Conservation (phyloP, 2,329 filamentous ascomycete genomes). For the Elsinoe batatas region DNA sequence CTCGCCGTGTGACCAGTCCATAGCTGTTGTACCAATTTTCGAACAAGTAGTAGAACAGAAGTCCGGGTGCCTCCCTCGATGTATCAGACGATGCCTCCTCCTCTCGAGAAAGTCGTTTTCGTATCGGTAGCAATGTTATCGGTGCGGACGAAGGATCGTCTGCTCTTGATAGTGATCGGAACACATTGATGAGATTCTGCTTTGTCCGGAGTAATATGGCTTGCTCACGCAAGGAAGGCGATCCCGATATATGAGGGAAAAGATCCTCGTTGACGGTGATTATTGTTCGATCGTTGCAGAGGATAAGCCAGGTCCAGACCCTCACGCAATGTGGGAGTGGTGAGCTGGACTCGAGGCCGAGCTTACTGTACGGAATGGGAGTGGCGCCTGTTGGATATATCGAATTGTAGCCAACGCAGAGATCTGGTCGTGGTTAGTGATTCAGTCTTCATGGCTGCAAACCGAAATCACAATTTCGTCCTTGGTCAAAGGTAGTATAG, state of each 20-base stretch:
- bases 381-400: slow-evolving; percentile 32
- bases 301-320: slow-evolving; percentile 61
- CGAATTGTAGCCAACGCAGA: slow-evolving; percentile 64
- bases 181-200: slow-evolving; percentile 51
- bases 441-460: no score
- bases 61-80: slow-evolving; percentile 46
- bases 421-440: slow-evolving; percentile 30
- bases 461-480: slow-evolving; percentile 37
- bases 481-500: slow-evolving; percentile 63
- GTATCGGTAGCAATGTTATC: slow-evolving; percentile 35
- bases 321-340: slow-evolving; percentile 41
- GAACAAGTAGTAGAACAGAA: slow-evolving; percentile 58
- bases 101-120: slow-evolving; percentile 35
- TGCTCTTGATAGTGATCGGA: slow-evolving; percentile 49
- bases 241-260: slow-evolving; percentile 28
- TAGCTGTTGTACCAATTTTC: slow-evolving; percentile 56
- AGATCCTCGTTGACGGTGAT: slow-evolving; percentile 58
- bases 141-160: slow-evolving; percentile 29
- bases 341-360: slow-evolving; percentile 17
- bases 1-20: slow-evolving; percentile 41
- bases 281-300: slow-evolving; percentile 61
- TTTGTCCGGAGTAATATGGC: slow-evolving; percentile 43
- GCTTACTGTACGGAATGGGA: slow-evolving; percentile 26
- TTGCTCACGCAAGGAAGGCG: slow-evolving; percentile 32
- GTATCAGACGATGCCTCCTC: slow-evolving; percentile 38